Evolutionary conservation across 257 asterid species (phyloP), one percentile per base, ranked within the genome.

Genomic region (Solanum phureja): DNA sequence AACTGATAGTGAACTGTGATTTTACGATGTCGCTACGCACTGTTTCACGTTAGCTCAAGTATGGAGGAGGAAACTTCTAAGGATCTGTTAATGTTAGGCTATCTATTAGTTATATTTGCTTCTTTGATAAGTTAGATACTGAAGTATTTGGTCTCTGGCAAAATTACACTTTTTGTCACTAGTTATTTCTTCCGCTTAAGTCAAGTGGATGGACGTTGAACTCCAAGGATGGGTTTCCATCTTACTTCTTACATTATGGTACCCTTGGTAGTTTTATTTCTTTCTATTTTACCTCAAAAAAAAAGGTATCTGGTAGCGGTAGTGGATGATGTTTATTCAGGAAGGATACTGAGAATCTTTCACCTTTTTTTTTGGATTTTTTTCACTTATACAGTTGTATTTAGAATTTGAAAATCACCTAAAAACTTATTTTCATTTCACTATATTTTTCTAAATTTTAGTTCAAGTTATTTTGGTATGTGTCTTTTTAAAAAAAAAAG

Each of bases 1-100:
- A 29, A 91, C 92, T 16, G 94, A 89, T 27, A 92, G 90, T 64
- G 98, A 95, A 76, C 92, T 96, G 68, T 96, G 86, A 82, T 49
- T 49, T 31, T 11, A 29, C 3, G 11, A 5, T 18, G 44, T 82
- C 69, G 34, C 69, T 82, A 31, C 12, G 33, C 69, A 31, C 44
- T 27, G 29, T n/a, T 23, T 40, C 52, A 8, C 21, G 10, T 31
- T 29, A 82, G 86, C 69, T 82, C 9, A 81, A 31, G 86, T 29
- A 8, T 29, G 86, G 44, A 29, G 86, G 69, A 49, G 86, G 44
- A 33, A 33, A 49, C 4, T 49, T 49, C 69, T 27, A 31, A 10
- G 29, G 27, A 49, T 49, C 11, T 82, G 68, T 49, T 82, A 40
- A n/a, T n/a, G 27, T 81, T 82, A 49, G 69, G 86, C 27, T 82